phyloP scores from a whole-genome alignment of 2,329 filamentous ascomycete species.

The Arthrinium phaeospermum region DNA sequence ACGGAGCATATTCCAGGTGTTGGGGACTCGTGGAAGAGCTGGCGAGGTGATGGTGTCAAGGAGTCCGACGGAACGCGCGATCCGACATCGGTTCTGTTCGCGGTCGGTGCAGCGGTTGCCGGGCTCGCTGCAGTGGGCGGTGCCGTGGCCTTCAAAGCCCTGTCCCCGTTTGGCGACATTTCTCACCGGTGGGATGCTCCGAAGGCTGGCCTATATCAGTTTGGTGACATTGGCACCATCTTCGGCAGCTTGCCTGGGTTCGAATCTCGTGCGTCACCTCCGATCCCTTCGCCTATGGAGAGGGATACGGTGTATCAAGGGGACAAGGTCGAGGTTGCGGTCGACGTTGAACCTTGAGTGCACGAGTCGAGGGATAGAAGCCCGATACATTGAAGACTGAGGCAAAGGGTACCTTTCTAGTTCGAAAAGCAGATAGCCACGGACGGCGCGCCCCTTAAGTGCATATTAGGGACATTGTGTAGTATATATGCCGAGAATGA shows the following conservation, averaged over 20 bases:
- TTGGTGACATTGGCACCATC: constrained; percentile 55
- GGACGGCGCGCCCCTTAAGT: background rate
- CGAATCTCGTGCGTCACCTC: constrained; percentile 11
- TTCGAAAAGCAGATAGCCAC: too few species aligned
- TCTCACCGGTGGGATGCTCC: constrained; percentile 49
- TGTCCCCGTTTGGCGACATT: constrained; percentile 52
- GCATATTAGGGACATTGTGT: background rate
- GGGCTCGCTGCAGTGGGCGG: constrained; percentile 41
- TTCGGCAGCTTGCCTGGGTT: constrained; percentile 38
- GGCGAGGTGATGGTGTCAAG: constrained; percentile 42
- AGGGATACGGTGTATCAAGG: constrained; percentile 26
- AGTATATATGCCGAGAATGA: background rate
- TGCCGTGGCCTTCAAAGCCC: constrained; percentile 45
- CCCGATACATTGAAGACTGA: background rate
- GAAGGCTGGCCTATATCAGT: constrained; percentile 43
- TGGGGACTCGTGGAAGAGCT: constrained; percentile 42
- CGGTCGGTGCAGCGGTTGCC: constrained; percentile 45
- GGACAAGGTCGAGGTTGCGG: constrained; percentile 22
- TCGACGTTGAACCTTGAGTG: constrained; percentile 22
- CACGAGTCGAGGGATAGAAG: background rate
- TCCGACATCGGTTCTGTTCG: constrained; percentile 38
- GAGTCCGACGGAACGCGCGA: constrained; percentile 30
- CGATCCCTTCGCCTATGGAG: background rate
- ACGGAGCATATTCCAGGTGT: constrained; percentile 39
- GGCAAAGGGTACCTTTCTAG: background rate